Conservation (phyloP, 495 filamentous ascomycete species). For the Gamarada debralockiae region DNA sequence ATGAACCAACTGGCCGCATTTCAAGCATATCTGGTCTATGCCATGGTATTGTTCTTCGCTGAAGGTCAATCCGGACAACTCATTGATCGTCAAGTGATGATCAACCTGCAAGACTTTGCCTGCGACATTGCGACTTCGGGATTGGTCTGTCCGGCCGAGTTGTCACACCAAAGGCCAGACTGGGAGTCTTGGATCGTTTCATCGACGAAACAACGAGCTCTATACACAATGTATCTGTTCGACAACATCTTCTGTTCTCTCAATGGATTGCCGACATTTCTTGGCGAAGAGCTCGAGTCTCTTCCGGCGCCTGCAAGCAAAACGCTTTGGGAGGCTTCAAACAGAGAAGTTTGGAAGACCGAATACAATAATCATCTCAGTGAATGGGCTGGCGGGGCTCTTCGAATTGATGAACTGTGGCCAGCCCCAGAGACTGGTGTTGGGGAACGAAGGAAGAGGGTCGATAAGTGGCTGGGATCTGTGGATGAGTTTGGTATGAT, state of each 20-base stretch:
- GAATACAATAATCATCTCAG: slow-evolving; percentile 38
- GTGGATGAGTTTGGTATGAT: slow-evolving; percentile 46
- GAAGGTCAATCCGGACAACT: slow-evolving; percentile 23
- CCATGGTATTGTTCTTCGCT: slow-evolving; percentile 39
- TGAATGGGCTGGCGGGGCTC: slow-evolving; percentile 32
- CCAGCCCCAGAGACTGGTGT: background rate
- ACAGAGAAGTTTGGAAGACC: slow-evolving; percentile 35
- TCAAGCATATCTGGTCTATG: slow-evolving; percentile 46
- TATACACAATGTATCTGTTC: slow-evolving; percentile 47
- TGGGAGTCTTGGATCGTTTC: slow-evolving; percentile 49
- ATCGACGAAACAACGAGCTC: slow-evolving; percentile 40
- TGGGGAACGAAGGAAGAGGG: slow-evolving; percentile 30
- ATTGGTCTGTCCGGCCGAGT: slow-evolving; percentile 39
- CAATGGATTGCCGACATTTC: slow-evolving; percentile 40
- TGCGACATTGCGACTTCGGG: slow-evolving; percentile 32
- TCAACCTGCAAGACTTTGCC: slow-evolving; percentile 42
- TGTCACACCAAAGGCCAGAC: slow-evolving; percentile 31
- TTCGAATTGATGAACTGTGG: slow-evolving; percentile 34
- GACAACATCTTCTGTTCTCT: slow-evolving; percentile 38
- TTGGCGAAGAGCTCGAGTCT: slow-evolving; percentile 38
- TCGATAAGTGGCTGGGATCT: slow-evolving; percentile 40
- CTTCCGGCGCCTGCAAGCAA: slow-evolving; percentile 35
- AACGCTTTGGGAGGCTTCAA: slow-evolving; percentile 32
- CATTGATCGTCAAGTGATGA: slow-evolving; percentile 37
- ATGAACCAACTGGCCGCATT: slow-evolving; percentile 38